Percentiles rank a stretch among this genome's conserved stretches.
phyloP scores from a whole-genome alignment of 2,329 filamentous ascomycete species.

The Botrytis galanthina region DNA sequence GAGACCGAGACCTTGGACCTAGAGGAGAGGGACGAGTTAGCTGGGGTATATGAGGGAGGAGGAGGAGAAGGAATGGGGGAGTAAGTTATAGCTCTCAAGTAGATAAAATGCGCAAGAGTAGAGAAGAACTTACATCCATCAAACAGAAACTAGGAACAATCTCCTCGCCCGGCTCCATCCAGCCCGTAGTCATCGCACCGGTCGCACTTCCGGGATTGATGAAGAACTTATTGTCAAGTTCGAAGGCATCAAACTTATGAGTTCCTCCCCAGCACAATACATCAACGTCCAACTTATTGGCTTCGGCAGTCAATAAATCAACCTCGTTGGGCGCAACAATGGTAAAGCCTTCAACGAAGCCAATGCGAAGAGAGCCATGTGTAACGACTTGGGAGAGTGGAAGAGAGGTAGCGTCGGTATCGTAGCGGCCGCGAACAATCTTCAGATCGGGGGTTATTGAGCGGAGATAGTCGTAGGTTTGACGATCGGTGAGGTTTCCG shows the following conservation, averaged over 20 bases:
- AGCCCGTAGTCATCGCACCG: constrained; percentile 59
- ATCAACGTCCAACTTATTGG: constrained; percentile 66
- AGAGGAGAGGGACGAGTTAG: constrained; percentile 20
- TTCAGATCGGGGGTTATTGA: constrained; percentile 70
- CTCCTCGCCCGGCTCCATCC: constrained; percentile 61
- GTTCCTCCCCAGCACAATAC: constrained; percentile 68
- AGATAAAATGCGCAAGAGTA: not conserved
- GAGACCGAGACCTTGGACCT: constrained; percentile 95
- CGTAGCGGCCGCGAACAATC: constrained; percentile 66
- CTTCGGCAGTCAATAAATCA: constrained; percentile 64
- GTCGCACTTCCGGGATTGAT: constrained; percentile 68
- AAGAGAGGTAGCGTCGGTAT: constrained; percentile 64
- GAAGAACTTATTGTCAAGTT: constrained; percentile 74
- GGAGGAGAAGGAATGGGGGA: not conserved
- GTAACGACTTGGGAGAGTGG: constrained; percentile 65
- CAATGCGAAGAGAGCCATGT: constrained; percentile 63
- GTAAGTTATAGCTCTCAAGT: not conserved
- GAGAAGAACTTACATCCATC: constrained; percentile 78
- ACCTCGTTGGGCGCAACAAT: constrained; percentile 63
- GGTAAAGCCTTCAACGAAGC: constrained; percentile 67
- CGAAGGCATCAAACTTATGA: constrained; percentile 67
- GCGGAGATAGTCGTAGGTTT: constrained; percentile 77
- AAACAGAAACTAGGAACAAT: constrained; percentile 89
- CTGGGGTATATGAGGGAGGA: not conserved
- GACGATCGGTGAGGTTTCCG: constrained; percentile 76